Percentiles rank a stretch among this genome's conserved stretches.
Conservation (phyloP, 2,329 filamentous ascomycete genomes). For the Pestalotiopsis sp. region DNA sequence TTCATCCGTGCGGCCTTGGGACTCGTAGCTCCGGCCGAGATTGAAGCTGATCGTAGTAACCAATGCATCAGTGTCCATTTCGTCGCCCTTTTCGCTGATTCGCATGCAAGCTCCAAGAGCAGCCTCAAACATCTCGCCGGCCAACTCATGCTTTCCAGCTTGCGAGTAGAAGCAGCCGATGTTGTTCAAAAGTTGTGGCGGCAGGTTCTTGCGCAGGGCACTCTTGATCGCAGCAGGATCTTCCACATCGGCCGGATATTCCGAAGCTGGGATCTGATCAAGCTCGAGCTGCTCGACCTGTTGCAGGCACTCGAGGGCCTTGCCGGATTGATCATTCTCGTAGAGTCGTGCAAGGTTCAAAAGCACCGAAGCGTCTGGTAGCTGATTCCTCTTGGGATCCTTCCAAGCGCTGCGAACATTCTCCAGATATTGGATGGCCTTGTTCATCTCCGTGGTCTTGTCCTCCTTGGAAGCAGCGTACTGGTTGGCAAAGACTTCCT, state of each 20-base stretch:
- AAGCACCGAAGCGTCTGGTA: constrained; percentile 83
- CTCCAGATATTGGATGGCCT: constrained; percentile 84
- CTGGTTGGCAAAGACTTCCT: constrained; percentile 86
- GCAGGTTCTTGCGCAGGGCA: constrained; percentile 74
- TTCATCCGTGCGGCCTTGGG: constrained; percentile 77
- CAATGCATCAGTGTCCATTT: constrained; percentile 84
- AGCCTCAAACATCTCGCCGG: constrained; percentile 89
- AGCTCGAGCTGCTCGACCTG: constrained; percentile 92
- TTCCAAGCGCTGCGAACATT: constrained; percentile 87
- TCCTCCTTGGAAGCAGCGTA: constrained; percentile 77
- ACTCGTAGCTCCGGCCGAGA: constrained; percentile 89
- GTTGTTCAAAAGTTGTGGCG: constrained; percentile 93
- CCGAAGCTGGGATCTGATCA: constrained; percentile 73
- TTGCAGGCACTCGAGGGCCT: constrained; percentile 86
- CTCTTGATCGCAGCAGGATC: constrained; percentile 63
- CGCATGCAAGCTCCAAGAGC: constrained; percentile 86
- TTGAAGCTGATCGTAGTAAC: constrained; percentile 98
- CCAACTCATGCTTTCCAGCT: constrained; percentile 76
- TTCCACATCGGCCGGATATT: constrained; percentile 61
- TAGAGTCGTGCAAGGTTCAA: constrained; percentile 92
- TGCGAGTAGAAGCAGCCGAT: constrained; percentile 96
- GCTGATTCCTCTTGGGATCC: constrained; percentile 82
- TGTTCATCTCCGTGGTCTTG: constrained; percentile 81
- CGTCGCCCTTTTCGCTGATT: constrained; percentile 73
- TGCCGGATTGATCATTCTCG: constrained; percentile 82